Evolutionary conservation across 495 filamentous ascomycete genomes (phyloP).

Genomic region (Cenococcum geophilum): DNA sequence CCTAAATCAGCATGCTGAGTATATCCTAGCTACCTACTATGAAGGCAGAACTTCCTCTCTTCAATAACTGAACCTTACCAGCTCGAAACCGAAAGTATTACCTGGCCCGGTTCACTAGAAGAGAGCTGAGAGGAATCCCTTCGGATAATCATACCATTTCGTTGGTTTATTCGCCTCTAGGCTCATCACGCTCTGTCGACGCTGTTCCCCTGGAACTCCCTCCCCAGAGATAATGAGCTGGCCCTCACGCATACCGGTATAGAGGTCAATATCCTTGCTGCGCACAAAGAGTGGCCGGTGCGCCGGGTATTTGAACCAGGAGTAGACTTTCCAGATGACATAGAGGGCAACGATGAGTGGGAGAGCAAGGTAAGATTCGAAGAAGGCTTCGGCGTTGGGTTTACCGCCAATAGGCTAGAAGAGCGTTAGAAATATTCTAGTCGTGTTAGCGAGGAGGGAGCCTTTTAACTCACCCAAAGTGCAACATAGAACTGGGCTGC

Average conservation of each 20-base stretch:
- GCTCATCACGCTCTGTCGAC: slow-evolving; percentile 11
- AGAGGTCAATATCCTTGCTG: slow-evolving; percentile 30
- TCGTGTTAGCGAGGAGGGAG: slow-evolving; percentile 2
- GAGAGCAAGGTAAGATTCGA: slow-evolving; percentile 29
- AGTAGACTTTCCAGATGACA: slow-evolving; percentile 29
- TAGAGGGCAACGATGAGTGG: slow-evolving; percentile 29
- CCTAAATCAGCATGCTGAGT: too few species aligned
- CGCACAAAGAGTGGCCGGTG: slow-evolving; percentile 19
- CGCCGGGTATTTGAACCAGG: slow-evolving; percentile 6
- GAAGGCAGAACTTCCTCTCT: too few species aligned
- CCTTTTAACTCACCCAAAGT: slow-evolving; percentile 22
- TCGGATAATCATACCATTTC: slow-evolving; percentile 5
- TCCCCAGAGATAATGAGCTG: slow-evolving; percentile 15
- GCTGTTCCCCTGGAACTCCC: slow-evolving; percentile 10
- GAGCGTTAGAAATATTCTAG: not conserved
- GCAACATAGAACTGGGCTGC: slow-evolving; percentile 28
- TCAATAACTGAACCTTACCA: not conserved
- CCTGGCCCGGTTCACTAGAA: not conserved
- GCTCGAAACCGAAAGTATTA: not conserved
- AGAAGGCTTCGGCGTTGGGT: slow-evolving; percentile 29
- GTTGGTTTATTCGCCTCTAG: slow-evolving; percentile 7
- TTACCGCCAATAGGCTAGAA: slow-evolving; percentile 26
- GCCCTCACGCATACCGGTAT: slow-evolving; percentile 28
- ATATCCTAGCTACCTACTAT: too few species aligned
- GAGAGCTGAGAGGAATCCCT: not conserved